A percentile compares a stretch with the other conserved stretches of the same genome.
These are phyloP conservation scores for Hirschioporus abietinus DNA, from an alignment of 768 basidiomycete genomes.

Conservation along the genomic window DNA sequence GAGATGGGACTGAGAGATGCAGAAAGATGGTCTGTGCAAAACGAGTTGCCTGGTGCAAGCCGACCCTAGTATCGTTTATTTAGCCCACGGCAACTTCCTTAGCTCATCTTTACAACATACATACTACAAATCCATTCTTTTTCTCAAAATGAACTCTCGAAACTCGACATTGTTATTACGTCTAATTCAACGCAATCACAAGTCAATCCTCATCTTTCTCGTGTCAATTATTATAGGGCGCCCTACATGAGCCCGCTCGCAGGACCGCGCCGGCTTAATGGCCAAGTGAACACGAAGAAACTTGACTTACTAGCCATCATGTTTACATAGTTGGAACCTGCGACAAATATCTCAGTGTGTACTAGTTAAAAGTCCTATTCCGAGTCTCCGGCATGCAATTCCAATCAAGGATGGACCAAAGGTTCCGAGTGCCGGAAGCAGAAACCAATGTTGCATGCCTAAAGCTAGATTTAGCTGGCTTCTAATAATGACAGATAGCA, in stretches of 20 bases:
- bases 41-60: not conserved
- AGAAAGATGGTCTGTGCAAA: not conserved
- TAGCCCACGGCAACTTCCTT: not conserved
- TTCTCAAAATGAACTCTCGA: no score
- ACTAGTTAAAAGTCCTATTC: not conserved
- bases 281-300: not conserved
- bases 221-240: not conserved
- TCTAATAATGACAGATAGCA: not conserved
- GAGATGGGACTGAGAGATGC: not conserved
- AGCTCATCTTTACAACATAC: not conserved
- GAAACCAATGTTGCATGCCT: not conserved
- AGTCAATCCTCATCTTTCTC: not conserved
- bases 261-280: not conserved
- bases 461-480: not conserved
- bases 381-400: not conserved
- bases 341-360: no score
- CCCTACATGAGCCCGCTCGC: no score
- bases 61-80: not conserved
- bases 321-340: no score
- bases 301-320: no score
- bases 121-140: no score
- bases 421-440: not conserved
- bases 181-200: not conserved
- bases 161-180: not conserved
- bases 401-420: not conserved